These are phyloP conservation scores for Rickenella mellea DNA, from an alignment of 768 basidiomycete genomes.

Conservation along the genomic window DNA sequence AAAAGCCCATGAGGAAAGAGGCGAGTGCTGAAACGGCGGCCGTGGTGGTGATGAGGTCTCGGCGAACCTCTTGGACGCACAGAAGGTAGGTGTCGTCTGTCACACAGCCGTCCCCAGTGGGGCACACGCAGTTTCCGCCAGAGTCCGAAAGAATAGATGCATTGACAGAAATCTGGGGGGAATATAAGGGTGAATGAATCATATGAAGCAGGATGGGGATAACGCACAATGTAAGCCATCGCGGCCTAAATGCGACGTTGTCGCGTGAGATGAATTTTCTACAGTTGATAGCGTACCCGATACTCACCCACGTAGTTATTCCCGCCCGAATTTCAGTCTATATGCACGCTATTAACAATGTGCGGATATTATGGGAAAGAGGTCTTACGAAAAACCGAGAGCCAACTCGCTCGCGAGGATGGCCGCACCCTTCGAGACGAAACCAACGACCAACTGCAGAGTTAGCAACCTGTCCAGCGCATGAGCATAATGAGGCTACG, in stretches of 20 bases:
- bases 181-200: not conserved
- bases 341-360: not conserved
- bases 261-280: slow-evolving; percentile 1
- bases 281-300: slow-evolving; percentile 8
- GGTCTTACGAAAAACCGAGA: slow-evolving; percentile 23
- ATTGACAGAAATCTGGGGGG: slow-evolving; percentile 69
- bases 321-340: slow-evolving; percentile 76
- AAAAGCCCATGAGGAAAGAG: slow-evolving; percentile 72
- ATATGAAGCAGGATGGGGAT: slow-evolving; percentile 1
- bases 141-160: slow-evolving; percentile 67
- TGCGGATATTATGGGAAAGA: not conserved
- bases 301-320: slow-evolving; percentile 68
- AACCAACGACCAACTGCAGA: slow-evolving; percentile 23
- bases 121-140: slow-evolving; percentile 78
- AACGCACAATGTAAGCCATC: slow-evolving; percentile 74
- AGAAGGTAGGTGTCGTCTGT: slow-evolving; percentile 41
- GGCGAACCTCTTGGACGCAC: slow-evolving; percentile 51
- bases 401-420: slow-evolving; percentile 19
- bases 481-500: not conserved
- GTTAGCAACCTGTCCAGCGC: slow-evolving; percentile 25
- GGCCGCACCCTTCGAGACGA: slow-evolving; percentile 24
- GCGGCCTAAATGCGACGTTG: slow-evolving; percentile 61
- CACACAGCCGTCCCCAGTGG: slow-evolving; percentile 43
- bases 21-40: slow-evolving; percentile 69
- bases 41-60: slow-evolving; percentile 77